Percentiles rank a stretch among this genome's conserved stretches.
Evolutionary conservation across 2,329 filamentous ascomycete species (phyloP).

Genomic region (Cladosporium phlei): DNA sequence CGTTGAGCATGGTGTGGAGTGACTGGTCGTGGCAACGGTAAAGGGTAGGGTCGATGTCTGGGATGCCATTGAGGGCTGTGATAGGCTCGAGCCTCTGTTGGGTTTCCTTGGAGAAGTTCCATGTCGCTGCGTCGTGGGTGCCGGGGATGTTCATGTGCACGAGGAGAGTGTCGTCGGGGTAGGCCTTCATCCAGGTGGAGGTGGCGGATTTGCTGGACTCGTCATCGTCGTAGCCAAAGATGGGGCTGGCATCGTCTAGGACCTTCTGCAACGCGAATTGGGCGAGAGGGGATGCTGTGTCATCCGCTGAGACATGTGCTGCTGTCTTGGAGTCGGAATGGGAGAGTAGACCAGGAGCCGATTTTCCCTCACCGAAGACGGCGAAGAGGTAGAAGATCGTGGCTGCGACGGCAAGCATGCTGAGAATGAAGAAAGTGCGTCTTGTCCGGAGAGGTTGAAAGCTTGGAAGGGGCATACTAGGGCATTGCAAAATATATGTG

Average conservation of each 20-base stretch:
- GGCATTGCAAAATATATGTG: constrained; percentile 2
- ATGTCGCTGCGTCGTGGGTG: constrained; percentile 48
- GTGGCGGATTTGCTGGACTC: constrained; percentile 19
- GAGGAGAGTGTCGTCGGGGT: constrained; percentile 40
- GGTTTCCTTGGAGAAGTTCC: constrained; percentile 46
- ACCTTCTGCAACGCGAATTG: constrained; percentile 40
- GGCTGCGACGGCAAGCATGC: constrained; percentile 9
- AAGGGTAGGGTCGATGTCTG: constrained; percentile 29
- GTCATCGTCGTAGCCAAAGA: constrained; percentile 38
- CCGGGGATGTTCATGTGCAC: constrained; percentile 49
- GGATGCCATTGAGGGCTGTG: constrained; percentile 37
- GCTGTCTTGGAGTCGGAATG: not conserved
- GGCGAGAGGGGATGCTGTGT: constrained; percentile 22
- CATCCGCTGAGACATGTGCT: not conserved
- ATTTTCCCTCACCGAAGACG: constrained; percentile 1
- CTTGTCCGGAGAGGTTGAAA: not conserved
- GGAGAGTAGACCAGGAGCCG: not conserved
- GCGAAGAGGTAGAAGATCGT: constrained; percentile 9
- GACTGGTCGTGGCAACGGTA: constrained; percentile 43
- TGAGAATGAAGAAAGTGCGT: not conserved
- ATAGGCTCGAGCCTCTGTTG: constrained; percentile 38
- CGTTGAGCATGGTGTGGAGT: constrained; percentile 39
- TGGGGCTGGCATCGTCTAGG: constrained; percentile 38
- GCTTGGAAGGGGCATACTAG: constrained; percentile 3
- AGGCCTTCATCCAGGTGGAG: constrained; percentile 44